A percentile compares a stretch with the other conserved stretches of the same genome.
These are phyloP conservation scores for Mortierella sp. DNA, from an alignment of 371 early-diverging fungal species.

Conservation along the genomic window DNA sequence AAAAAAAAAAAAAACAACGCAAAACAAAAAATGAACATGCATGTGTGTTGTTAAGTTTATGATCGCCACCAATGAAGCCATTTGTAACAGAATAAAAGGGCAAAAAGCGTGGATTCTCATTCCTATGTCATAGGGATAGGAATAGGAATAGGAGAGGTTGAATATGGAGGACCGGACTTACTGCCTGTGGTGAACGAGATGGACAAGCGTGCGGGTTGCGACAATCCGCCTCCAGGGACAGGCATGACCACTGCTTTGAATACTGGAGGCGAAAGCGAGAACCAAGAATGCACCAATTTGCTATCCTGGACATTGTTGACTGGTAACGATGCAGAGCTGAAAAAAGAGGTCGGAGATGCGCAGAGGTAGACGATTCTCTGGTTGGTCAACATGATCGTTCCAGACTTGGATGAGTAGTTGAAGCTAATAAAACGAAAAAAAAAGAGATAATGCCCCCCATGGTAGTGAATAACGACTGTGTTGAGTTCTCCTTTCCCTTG, in stretches of 20 bases:
- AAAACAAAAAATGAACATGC: no score
- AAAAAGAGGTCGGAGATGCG: constrained; percentile 23
- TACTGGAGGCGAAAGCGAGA: constrained; percentile 21
- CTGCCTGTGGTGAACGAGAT: constrained; percentile 35
- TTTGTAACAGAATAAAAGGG: no score
- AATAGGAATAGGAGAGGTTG: neutral
- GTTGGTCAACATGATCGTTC: constrained; percentile 42
- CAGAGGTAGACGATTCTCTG: constrained; percentile 40
- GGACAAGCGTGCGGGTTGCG: constrained; percentile 36
- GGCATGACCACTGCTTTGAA: constrained; percentile 51
- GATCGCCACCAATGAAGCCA: no score
- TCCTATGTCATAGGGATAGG: no score
- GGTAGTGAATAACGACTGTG: no score
- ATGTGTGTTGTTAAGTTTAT: no score
- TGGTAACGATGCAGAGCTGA: constrained; percentile 40
- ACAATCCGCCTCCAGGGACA: constrained; percentile 36
- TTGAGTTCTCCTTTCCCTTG: neutral
- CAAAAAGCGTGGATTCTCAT: no score
- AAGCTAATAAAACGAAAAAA: neutral
- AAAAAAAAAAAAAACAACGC: neutral
- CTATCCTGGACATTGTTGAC: constrained; percentile 45
- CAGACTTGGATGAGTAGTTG: constrained; percentile 32
- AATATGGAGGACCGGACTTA: constrained; percentile 5
- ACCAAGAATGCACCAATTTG: constrained; percentile 45
- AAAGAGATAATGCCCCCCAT: neutral